phyloP scores from a whole-genome alignment of 345 rosid genomes.

The Eucalyptus marginata region DNA sequence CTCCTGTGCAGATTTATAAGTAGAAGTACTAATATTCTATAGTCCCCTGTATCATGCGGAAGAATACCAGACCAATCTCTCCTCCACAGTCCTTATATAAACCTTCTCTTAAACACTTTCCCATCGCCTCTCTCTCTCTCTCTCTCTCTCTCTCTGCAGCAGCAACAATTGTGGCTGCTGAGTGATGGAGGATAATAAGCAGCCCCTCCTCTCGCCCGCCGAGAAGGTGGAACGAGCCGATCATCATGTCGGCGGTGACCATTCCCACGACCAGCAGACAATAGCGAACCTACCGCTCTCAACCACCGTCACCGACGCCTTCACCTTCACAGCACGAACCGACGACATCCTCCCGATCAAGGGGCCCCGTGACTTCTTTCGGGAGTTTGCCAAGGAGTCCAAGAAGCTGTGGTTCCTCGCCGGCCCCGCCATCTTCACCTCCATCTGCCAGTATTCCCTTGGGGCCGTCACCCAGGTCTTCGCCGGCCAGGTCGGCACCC shows the following conservation, averaged over 20 bases:
- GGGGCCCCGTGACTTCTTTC: constrained; percentile 24
- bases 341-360: constrained; percentile 62
- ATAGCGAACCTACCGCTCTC: neutral
- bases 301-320: neutral
- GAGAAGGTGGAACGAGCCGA: neutral
- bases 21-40: neutral
- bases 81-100: neutral
- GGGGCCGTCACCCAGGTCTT: constrained; percentile 80
- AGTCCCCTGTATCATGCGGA: neutral
- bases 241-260: neutral
- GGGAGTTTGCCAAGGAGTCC: constrained; percentile 39
- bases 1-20: neutral
- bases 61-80: neutral
- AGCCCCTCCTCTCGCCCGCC: constrained; percentile 19
- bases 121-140: neutral
- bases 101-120: neutral
- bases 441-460: constrained; percentile 76
- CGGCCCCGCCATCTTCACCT: constrained; percentile 91
- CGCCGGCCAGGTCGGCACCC: constrained; percentile 66
- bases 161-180: neutral
- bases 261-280: neutral
- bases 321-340: constrained; percentile 21
- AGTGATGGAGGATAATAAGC: constrained; percentile 14
- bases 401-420: constrained; percentile 85
- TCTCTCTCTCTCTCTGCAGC: neutral